Base-by-base conservation (phyloP, 1,139 yeast genomes). In the Candida frijolesensis region DNA sequence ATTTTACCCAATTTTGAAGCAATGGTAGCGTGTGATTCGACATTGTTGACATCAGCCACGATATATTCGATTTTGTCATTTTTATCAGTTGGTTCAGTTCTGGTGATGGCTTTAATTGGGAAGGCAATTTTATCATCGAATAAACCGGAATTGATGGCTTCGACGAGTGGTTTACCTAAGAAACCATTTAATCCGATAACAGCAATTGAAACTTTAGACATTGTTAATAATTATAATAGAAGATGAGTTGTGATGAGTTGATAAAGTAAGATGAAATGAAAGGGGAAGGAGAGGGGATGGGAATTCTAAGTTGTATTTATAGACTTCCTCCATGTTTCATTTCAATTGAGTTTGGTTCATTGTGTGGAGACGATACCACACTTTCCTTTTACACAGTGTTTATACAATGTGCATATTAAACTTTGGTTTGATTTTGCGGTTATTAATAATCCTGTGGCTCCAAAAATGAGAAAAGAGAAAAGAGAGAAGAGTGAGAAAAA, bases 31-130 rank as follows among this genome's bases (percentile, higher is more conserved):
- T 67, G 57, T 37, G 69, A 66, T 27, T 57, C 58, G 1, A 34
- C 3, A 19, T 64, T 59, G 15, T 51, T 54, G 45, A 64, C 57
- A 51, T 67, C 68, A 11, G 68, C 72, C 52, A 64, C 60, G 50
- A 73, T 61, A 61, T 74, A 82, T 60, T 79, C 61, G 44, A 82
- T 61, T 47, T 68, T 63, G 25, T 72, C 77, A 9, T 77, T 66
- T 25, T 71, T 66, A 3, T 60, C 54, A 37, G 68, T 59, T 45
- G 67, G 70, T 42, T 74, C 68, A 47, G 75, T 73, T 57, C 83
- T 68, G 22, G 87, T 73, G 50, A 84, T 58, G 0, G 79, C 82
- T 57, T 74, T 72, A 53, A 84, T 67, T 30, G 89, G 89, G 44
- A 71, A 68, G 9, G 70, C 54, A 54, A 78, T 63, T 55, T 79